Conservation (phyloP, 495 filamentous ascomycete genomes). For the Choiromyces venosus region DNA sequence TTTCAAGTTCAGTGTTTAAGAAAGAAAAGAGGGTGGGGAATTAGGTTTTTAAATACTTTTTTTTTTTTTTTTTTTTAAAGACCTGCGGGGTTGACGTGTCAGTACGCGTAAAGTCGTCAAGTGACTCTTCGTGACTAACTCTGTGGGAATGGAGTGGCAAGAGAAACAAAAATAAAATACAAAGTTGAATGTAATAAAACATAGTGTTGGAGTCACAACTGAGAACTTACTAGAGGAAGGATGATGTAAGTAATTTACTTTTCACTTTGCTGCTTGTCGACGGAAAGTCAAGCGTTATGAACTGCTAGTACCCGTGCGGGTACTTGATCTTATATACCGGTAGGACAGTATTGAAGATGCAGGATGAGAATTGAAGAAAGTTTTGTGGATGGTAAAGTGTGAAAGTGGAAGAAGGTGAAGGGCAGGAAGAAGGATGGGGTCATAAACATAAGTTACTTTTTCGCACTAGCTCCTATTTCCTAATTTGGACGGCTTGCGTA, state of each 20-base stretch:
- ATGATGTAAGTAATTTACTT: not conserved
- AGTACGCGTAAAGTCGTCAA: not conserved
- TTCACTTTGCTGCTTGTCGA: not conserved
- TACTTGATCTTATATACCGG: not conserved
- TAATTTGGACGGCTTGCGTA: no score
- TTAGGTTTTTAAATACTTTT: conserved; percentile 4
- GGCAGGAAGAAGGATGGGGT: not conserved
- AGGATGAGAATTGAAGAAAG: not conserved
- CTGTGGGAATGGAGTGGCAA: not conserved
- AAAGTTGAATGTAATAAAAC: not conserved
- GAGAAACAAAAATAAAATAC: not conserved
- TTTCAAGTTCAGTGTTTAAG: not conserved
- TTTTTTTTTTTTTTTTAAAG: not conserved
- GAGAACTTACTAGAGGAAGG: not conserved
- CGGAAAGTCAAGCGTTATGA: not conserved
- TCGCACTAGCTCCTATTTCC: no score
- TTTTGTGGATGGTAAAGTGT: not conserved
- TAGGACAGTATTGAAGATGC: no score
- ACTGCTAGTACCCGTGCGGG: not conserved
- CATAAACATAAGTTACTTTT: not conserved
- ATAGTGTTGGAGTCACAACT: not conserved
- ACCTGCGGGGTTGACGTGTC: not conserved
- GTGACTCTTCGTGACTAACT: not conserved
- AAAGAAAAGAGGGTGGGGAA: conserved; percentile 53
- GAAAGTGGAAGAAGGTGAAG: not conserved